Conservation (phyloP, 2,329 filamentous ascomycete genomes). For the Trichoderma simmonsii region DNA sequence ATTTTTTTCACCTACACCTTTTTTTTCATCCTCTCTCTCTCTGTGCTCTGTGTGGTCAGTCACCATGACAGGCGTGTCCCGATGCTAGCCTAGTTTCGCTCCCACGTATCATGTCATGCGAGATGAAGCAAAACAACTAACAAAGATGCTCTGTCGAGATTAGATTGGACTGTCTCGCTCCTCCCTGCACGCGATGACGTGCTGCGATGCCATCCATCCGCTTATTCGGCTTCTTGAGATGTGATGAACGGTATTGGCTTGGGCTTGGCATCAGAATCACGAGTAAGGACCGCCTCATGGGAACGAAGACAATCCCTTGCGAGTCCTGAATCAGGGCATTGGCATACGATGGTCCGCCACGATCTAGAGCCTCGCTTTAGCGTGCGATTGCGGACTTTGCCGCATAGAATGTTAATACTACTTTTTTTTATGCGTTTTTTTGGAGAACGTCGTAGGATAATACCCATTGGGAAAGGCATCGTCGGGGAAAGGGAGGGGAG, state of each 20-base stretch:
- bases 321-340: not conserved
- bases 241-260: not conserved
- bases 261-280: not conserved
- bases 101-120: constrained; percentile 15
- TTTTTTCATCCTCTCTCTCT: not conserved
- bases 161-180: not conserved
- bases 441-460: not conserved
- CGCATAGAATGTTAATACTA: not conserved
- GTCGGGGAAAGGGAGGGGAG: not conserved
- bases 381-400: not conserved
- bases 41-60: not conserved
- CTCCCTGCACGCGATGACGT: constrained; percentile 9
- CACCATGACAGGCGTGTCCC: constrained; percentile 13
- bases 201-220: not conserved
- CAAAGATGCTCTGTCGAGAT: not conserved
- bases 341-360: not conserved
- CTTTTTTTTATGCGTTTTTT: not conserved
- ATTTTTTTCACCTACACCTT: constrained; percentile 10
- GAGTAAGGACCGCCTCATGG: not conserved
- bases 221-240: constrained; percentile 9
- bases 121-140: constrained; percentile 15
- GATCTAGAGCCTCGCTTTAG: not conserved
- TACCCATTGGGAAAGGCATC: not conserved
- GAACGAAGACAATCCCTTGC: not conserved
- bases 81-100: constrained; percentile 21